Evolutionary conservation across 768 basidiomycete genomes (phyloP).

Genomic region (Scleroderma citrinum): DNA sequence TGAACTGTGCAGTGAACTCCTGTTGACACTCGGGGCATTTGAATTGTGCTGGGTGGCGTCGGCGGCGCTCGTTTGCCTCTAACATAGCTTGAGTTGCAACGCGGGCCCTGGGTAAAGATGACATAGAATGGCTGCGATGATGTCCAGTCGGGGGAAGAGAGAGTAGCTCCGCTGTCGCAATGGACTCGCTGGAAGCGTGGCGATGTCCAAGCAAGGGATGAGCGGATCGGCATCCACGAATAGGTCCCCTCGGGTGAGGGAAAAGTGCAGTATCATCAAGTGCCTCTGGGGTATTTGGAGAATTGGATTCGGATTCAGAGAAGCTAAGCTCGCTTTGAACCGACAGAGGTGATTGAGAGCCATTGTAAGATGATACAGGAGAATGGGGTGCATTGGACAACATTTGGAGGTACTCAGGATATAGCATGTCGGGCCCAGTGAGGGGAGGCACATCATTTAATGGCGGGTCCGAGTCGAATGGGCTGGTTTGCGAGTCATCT

Average conservation of each 20-base stretch:
- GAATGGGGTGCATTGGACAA: slow-evolving; percentile 16
- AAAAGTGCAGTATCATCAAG: slow-evolving; percentile 8
- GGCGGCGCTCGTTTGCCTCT: slow-evolving; percentile 26
- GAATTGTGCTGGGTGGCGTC: slow-evolving; percentile 21
- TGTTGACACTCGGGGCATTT: slow-evolving; percentile 15
- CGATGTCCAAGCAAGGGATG: not conserved
- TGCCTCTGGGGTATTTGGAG: slow-evolving; percentile 15
- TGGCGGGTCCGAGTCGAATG: slow-evolving; percentile 8
- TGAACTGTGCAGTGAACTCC: slow-evolving; percentile 27
- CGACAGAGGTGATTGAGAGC: slow-evolving; percentile 20
- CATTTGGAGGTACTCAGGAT: not conserved
- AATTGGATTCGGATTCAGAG: slow-evolving; percentile 18
- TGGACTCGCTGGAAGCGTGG: slow-evolving; percentile 1
- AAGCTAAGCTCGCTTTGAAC: slow-evolving; percentile 7
- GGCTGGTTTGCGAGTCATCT: not conserved
- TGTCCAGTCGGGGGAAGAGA: not conserved
- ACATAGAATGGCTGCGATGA: slow-evolving; percentile 15
- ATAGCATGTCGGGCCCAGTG: too few species aligned
- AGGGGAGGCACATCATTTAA: too few species aligned
- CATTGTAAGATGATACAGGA: slow-evolving; percentile 19
- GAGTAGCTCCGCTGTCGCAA: not conserved
- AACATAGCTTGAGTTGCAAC: slow-evolving; percentile 30
- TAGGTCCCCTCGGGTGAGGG: not conserved
- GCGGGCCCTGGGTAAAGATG: slow-evolving; percentile 8
- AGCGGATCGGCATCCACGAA: not conserved